Evolutionary conservation across 73 alveolate genomes (phyloP).

Genomic region (Paramecium tetraurelia): DNA sequence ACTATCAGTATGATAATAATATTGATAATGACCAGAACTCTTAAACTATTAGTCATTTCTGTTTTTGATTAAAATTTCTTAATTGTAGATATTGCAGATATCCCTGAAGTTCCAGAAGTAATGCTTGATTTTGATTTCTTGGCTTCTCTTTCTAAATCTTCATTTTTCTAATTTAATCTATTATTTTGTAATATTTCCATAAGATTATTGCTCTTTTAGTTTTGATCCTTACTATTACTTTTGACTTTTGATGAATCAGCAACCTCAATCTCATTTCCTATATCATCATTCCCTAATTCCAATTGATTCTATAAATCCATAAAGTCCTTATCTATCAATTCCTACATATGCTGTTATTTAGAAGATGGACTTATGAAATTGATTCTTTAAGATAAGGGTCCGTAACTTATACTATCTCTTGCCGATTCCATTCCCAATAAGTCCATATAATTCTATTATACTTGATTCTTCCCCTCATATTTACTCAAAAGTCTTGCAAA

Average conservation of each 20-base stretch:
- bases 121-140: background rate
- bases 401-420: background rate
- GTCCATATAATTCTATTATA: background rate
- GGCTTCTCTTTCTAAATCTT: background rate
- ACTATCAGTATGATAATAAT: background rate
- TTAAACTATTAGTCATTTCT: background rate
- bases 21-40: background rate
- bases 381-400: constrained; percentile 3
- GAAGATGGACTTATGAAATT: constrained; percentile 11
- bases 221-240: background rate
- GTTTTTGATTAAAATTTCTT: background rate
- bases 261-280: background rate
- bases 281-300: background rate
- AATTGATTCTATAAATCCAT: background rate
- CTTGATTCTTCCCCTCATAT: background rate
- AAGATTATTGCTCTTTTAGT: background rate
- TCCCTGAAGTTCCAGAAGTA: constrained; percentile 19
- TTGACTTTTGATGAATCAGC: background rate
- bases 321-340: background rate
- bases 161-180: background rate
- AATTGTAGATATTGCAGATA: background rate
- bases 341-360: background rate
- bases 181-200: background rate
- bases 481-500: background rate
- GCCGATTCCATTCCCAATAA: constrained; percentile 1